Evolutionary conservation across 768 basidiomycete species (phyloP).

Genomic region (Strobilomyces echinocephalus): DNA sequence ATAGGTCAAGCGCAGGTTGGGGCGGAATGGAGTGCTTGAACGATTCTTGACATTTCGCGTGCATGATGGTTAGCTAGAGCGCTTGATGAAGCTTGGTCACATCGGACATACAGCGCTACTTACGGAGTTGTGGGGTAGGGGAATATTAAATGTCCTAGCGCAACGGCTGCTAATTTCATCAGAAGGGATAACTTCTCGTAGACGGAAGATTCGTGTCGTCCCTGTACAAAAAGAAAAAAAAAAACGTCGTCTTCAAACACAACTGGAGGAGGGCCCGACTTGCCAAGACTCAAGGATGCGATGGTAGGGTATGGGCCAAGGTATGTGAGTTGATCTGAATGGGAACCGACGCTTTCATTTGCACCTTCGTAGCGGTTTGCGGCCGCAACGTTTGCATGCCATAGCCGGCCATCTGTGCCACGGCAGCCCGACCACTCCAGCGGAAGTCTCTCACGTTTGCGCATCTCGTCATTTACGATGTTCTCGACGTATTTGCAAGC

Average conservation of each 20-base stretch:
- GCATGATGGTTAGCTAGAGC: constrained; percentile 75
- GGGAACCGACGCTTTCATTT: constrained; percentile 76
- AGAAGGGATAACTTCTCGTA: constrained; percentile 71
- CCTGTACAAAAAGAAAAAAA: constrained; percentile 35
- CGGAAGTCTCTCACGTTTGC: constrained; percentile 52
- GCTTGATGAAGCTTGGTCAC: background rate
- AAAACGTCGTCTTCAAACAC: background rate
- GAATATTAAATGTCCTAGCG: constrained; percentile 73
- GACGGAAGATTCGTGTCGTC: constrained; percentile 62
- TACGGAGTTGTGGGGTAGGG: constrained; percentile 76
- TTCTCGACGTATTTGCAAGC: constrained; percentile 68
- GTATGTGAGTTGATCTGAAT: constrained; percentile 77
- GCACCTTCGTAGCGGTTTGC: constrained; percentile 82
- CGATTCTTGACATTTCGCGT: constrained; percentile 75
- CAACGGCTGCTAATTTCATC: constrained; percentile 52
- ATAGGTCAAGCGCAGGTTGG: constrained; percentile 66
- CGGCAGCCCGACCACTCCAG: constrained; percentile 58
- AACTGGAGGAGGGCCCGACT: constrained; percentile 9
- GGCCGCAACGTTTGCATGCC: constrained; percentile 83
- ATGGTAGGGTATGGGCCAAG: constrained; percentile 83
- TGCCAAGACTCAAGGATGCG: constrained; percentile 77
- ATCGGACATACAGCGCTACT: constrained; percentile 18
- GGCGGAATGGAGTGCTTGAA: constrained; percentile 81
- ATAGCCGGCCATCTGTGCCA: constrained; percentile 31
- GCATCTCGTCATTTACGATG: constrained; percentile 67